A percentile compares a stretch with the other conserved stretches of the same genome.
Conservation (phyloP, 2,329 filamentous ascomycete genomes). For the Coleophoma eucalyptorum region DNA sequence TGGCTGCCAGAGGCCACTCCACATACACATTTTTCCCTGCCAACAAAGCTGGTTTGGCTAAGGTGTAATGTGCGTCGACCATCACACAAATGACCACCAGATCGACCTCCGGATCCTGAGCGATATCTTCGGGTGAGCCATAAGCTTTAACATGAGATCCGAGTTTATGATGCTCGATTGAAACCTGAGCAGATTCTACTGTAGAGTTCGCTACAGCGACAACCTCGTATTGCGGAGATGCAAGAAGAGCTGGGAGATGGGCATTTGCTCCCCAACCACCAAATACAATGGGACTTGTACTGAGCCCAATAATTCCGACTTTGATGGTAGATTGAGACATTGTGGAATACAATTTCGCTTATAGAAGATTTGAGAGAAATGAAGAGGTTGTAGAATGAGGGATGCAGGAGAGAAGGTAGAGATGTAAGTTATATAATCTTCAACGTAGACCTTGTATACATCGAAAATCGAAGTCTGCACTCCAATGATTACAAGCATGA, state of each 20-base stretch:
- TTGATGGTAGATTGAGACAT: constrained; percentile 13
- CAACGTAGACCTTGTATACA: too few species aligned
- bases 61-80: constrained; percentile 36
- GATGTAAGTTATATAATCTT: too few species aligned
- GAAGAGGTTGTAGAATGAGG: too few species aligned
- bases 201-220: constrained; percentile 43
- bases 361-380: too few species aligned
- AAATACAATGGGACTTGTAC: constrained; percentile 41
- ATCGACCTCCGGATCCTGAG: constrained; percentile 39
- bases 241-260: constrained; percentile 42
- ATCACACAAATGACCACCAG: constrained; percentile 40
- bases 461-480: too few species aligned
- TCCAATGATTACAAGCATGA: too few species aligned
- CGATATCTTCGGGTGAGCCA: constrained; percentile 34
- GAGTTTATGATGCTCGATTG: constrained; percentile 34
- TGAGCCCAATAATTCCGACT: constrained; percentile 9
- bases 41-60: constrained; percentile 35
- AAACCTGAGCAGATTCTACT: constrained; percentile 32
- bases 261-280: constrained; percentile 45
- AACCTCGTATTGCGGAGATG: constrained; percentile 32
- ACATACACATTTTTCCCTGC: constrained; percentile 41
- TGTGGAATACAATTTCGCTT: too few species aligned
- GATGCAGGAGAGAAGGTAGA: too few species aligned
- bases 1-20: constrained; percentile 42
- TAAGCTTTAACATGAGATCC: constrained; percentile 34